Evolutionary conservation across 106 monocot genomes (phyloP).

Genomic region (Acanthochlamys bracteata): DNA sequence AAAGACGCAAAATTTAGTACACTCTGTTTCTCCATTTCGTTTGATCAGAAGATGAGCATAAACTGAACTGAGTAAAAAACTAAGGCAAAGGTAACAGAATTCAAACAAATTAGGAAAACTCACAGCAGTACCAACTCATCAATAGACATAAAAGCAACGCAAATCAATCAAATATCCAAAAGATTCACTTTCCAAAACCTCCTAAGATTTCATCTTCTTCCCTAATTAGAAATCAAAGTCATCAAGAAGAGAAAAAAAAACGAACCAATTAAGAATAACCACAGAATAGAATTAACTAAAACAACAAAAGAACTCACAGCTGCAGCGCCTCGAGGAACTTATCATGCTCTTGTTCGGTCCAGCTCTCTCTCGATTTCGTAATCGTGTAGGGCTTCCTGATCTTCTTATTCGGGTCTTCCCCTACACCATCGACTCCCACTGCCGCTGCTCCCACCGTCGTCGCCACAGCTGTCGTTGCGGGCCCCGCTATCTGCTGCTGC

Average conservation of each 20-base stretch:
- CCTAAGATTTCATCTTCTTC: neutral
- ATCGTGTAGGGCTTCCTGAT: slow-evolving; percentile 84
- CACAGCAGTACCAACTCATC: no score
- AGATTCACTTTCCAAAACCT: neutral
- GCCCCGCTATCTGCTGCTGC: no score
- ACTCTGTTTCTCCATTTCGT: no score
- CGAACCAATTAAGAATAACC: neutral
- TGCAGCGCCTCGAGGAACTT: slow-evolving; percentile 71
- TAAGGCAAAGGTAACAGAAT: no score
- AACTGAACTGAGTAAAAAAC: no score
- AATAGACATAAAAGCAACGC: no score
- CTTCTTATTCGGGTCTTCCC: slow-evolving; percentile 45
- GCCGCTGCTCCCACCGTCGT: no score
- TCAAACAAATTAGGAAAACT: no score
- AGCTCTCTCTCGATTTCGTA: slow-evolving; percentile 75
- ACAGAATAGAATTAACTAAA: no score
- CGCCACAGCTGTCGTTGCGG: no score
- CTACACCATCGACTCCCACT: neutral
- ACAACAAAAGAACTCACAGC: slow-evolving; percentile 27
- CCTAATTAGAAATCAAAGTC: neutral
- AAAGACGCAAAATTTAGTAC: no score
- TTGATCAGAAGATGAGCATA: no score
- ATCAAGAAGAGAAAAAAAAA: neutral
- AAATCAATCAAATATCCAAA: neutral
- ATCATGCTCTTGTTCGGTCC: slow-evolving; percentile 76